These are phyloP conservation scores for Aureobasidium melanogenum DNA, from an alignment of 2,329 filamentous ascomycete species.

Conservation along the genomic window DNA sequence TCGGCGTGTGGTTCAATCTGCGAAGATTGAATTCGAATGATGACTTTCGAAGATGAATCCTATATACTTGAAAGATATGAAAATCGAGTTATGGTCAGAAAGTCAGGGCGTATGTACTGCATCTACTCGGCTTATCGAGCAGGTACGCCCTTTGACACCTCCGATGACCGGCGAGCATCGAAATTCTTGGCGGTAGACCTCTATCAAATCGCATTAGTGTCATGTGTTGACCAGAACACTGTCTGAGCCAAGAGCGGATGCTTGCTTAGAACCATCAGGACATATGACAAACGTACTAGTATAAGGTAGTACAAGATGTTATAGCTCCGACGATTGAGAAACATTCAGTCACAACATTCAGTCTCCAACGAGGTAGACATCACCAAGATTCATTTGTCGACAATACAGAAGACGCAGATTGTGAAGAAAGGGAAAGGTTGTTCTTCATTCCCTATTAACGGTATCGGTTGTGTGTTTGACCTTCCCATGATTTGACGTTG, in stretches of 20 bases:
- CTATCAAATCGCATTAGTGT: neutral
- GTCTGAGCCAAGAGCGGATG: neutral
- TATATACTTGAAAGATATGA: too few relatives aligned
- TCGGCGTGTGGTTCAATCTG: too few relatives aligned
- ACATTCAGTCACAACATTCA: too few relatives aligned
- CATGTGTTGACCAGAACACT: neutral
- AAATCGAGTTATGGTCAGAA: too few relatives aligned
- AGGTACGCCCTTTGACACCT: slow-evolving; percentile 2
- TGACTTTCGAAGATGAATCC: too few relatives aligned
- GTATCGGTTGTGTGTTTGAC: neutral
- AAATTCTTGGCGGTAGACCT: neutral
- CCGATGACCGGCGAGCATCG: neutral
- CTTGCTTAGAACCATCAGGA: too few relatives aligned
- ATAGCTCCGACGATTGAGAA: too few relatives aligned
- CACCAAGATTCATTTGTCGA: neutral
- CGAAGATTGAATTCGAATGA: too few relatives aligned
- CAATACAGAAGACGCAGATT: neutral
- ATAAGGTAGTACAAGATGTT: too few relatives aligned
- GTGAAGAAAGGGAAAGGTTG: neutral
- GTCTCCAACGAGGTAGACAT: neutral
- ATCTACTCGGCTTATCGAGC: neutral
- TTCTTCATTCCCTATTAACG: slow-evolving; percentile 3
- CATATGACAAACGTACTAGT: too few relatives aligned
- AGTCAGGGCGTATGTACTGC: neutral
- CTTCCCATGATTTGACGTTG: neutral